phyloP scores from a whole-genome alignment of 352 stramenopile species.

The Phytophthora hybrid region DNA sequence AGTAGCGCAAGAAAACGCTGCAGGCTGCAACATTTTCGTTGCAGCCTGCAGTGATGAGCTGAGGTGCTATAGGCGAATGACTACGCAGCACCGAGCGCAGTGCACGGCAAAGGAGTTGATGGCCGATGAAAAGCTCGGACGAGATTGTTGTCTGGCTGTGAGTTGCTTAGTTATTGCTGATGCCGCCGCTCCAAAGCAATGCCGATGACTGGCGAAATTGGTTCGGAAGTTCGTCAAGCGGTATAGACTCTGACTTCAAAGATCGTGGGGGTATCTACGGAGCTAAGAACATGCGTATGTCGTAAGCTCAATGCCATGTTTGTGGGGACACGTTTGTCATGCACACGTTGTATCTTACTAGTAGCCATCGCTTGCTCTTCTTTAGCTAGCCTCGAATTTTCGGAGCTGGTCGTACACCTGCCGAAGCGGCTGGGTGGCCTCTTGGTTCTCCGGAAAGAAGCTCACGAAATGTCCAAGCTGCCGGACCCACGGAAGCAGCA shows the following conservation, averaged over 20 bases:
- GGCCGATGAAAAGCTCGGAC: not conserved
- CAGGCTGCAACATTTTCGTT: not conserved
- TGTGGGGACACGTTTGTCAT: not conserved
- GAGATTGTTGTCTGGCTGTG: not conserved
- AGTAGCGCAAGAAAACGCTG: constrained; percentile 19
- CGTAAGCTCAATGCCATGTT: not conserved
- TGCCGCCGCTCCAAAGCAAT: not conserved
- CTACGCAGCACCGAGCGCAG: not conserved
- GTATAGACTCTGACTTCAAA: constrained; percentile 9
- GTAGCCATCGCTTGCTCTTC: not conserved
- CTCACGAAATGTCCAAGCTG: constrained; percentile 89
- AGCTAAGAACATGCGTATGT: not conserved
- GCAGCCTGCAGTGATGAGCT: not conserved
- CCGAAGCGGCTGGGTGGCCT: constrained; percentile 77
- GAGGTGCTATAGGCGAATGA: not conserved
- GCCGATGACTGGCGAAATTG: not conserved
- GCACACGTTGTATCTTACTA: constrained; percentile 16
- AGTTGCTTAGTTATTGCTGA: not conserved
- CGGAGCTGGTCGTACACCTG: constrained; percentile 85
- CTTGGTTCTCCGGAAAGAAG: constrained; percentile 89
- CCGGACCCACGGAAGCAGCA: constrained; percentile 88
- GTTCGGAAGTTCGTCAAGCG: not conserved
- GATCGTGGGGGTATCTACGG: not conserved
- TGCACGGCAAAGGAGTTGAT: not conserved
- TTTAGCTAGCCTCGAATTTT: constrained; percentile 64